Base-by-base conservation (phyloP, 768 basidiomycete genomes). In the Russula lepida region DNA sequence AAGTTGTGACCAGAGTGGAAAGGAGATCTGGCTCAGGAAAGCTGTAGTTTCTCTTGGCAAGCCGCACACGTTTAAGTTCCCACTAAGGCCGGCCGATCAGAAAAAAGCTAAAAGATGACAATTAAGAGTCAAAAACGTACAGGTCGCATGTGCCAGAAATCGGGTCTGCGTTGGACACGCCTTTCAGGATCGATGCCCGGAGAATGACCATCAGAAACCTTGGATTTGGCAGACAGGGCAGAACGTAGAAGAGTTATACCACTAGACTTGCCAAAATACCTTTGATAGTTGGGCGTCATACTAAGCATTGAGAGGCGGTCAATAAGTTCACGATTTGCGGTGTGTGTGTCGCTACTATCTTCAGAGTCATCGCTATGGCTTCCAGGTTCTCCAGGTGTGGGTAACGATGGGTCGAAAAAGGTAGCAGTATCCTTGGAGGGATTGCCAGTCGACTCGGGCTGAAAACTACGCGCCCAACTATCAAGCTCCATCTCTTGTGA, bases 181-280 rank as follows among this genome's bases (percentile, higher is more conserved):
- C 2, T 25, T 23, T 33, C 61, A 19, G 35, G 23, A 4, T 39
- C 47, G n/a, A 48, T 3, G 6, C 27, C 23, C 0, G 27, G 30
- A 13, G 54, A 51, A 1, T 44, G 48, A 0, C 28, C 43, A 33
- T 32, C 41, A 3, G 59, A 50, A 6, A 21, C 44, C 44, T 62
- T 55, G 17, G 57, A 49, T 37, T 59, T 66, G 35, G 55, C 48
- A 6, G 51, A 46, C 30, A 66, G 30, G 44, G 60, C 66, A 9
- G 55, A 47, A 1, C 53, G 59, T 2, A 66, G 5, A 23, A 66
- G 56, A 39, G 47, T 25, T 8, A 65, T 23, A 47, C 60, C 55
- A 27, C 66, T 66, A n/a, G 64, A 65, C 48, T 62, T 62, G 7
- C 66, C 66, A 51, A 58, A 66, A 50, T 65, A 64, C 41, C 66